Conservation (phyloP, 106 monocot species). For the Dendrobium officinale region DNA sequence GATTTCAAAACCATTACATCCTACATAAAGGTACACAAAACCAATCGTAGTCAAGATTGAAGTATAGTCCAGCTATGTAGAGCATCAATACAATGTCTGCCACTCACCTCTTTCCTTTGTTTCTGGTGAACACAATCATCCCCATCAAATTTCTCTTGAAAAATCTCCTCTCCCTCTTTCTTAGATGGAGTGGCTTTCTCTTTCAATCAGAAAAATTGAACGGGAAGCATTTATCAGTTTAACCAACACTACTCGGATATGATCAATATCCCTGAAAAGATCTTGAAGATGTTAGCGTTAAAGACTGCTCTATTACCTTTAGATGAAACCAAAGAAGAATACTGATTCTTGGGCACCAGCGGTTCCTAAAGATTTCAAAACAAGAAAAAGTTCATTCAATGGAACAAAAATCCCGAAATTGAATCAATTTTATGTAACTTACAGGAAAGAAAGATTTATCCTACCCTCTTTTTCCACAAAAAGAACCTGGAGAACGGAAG, state of each 20-base stretch:
- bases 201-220: not conserved
- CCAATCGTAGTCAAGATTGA: too few relatives aligned
- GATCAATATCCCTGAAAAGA: not conserved
- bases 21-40: too few relatives aligned
- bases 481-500: not conserved
- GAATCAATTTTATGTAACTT: not conserved
- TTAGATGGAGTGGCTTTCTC: not conserved
- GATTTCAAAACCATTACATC: not conserved
- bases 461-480: constrained; percentile 1
- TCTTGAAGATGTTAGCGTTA: not conserved
- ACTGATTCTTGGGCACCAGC: not conserved
- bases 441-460: not conserved
- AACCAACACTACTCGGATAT: not conserved
- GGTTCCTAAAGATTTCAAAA: not conserved
- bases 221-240: not conserved
- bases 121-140: not conserved
- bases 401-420: not conserved
- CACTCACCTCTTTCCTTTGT: not conserved
- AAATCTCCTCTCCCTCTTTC: not conserved
- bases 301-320: not conserved
- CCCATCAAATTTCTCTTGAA: not conserved
- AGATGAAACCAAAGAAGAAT: not conserved
- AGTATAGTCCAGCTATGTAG: not conserved
- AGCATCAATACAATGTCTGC: not conserved
- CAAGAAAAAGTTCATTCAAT: not conserved